A percentile compares a stretch with the other conserved stretches of the same genome.
Conservation (phyloP, 306 rosid species). For the Prunus dulcis region DNA sequence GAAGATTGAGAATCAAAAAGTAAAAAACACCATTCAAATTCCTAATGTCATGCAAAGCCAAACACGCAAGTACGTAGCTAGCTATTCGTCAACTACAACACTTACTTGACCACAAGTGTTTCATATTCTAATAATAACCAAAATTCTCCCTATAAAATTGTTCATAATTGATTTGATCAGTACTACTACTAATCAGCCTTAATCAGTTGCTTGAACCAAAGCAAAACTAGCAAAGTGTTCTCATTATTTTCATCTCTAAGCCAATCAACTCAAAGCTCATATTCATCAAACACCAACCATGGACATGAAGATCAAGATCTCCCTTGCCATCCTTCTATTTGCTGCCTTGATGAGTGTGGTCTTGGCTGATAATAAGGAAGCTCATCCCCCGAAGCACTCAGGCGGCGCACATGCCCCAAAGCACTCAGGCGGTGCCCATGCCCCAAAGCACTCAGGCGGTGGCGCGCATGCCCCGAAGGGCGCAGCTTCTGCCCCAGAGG, state of each 20-base stretch:
- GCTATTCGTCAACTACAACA: not conserved
- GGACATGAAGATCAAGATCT: constrained; percentile 13
- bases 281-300: not conserved
- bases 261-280: not conserved
- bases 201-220: not conserved
- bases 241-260: not conserved
- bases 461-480: not conserved
- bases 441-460: too few relatives aligned
- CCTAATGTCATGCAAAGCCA: constrained; percentile 18
- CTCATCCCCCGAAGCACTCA: too few relatives aligned
- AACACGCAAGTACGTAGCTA: not conserved
- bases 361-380: not conserved
- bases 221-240: not conserved
- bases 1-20: not conserved
- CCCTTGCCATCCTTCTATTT: constrained; percentile 27
- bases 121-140: constrained; percentile 1
- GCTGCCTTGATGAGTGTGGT: not conserved
- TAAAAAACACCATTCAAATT: not conserved
- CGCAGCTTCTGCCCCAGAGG: not conserved
- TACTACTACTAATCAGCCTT: not conserved
- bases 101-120: not conserved
- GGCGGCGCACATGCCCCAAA: too few relatives aligned
- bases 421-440: too few relatives aligned
- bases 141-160: not conserved
- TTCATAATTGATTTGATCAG: not conserved